Conservation (phyloP, 495 filamentous ascomycete genomes). For the Pyronema domesticum region DNA sequence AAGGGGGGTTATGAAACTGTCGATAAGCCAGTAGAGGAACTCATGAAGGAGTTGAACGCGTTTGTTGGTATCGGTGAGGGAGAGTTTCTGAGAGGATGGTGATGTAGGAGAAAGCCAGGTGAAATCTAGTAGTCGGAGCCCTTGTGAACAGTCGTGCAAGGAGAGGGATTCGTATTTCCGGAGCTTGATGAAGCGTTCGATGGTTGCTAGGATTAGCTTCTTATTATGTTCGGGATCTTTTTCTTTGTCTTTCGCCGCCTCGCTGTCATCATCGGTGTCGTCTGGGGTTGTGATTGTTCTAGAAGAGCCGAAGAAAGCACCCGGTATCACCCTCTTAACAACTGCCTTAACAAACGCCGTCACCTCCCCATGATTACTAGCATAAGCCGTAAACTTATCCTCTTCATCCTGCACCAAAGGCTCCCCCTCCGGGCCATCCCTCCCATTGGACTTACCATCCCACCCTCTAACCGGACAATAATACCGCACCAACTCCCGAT, state of each 20-base stretch:
- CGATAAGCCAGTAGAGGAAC: constrained; percentile 80
- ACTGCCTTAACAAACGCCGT: constrained; percentile 80
- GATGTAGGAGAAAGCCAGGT: constrained; percentile 48
- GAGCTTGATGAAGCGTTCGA: constrained; percentile 60
- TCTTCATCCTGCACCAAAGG: background rate
- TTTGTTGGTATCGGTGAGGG: constrained; percentile 55
- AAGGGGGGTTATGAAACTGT: constrained; percentile 76
- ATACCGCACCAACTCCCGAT: constrained; percentile 53
- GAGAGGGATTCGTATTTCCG: constrained; percentile 66
- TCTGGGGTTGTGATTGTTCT: too few relatives aligned
- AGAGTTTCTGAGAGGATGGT: constrained; percentile 37
- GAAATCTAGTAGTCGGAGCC: constrained; percentile 42
- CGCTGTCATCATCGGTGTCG: too few relatives aligned
- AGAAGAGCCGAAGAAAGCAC: constrained; percentile 48
- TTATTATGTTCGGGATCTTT: constrained; percentile 38
- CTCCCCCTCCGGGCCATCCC: background rate
- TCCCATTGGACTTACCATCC: constrained; percentile 1
- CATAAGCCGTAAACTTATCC: constrained; percentile 44
- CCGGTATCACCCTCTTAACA: constrained; percentile 55
- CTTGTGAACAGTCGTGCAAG: constrained; percentile 60
- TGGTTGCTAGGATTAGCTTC: constrained; percentile 38
- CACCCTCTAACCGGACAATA: constrained; percentile 45
- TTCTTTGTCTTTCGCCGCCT: too few relatives aligned
- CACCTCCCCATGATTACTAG: constrained; percentile 49
- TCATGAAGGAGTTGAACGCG: constrained; percentile 64